Base-by-base conservation (phyloP, 257 asterid species). In the Solanum paucissectum region DNA sequence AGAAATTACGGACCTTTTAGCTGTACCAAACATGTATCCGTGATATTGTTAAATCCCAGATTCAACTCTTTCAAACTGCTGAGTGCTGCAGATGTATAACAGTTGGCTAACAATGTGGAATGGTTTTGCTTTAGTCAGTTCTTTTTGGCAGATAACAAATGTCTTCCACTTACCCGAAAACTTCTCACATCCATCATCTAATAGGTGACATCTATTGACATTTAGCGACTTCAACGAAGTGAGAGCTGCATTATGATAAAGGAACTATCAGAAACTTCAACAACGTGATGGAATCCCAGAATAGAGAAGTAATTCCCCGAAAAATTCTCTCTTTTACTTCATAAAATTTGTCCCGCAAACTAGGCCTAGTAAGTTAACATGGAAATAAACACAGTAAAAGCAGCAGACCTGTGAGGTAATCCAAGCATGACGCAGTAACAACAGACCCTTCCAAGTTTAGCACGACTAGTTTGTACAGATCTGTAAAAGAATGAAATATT, bases 341-440 rank as follows among this genome's bases (percentile, higher is more conserved):
- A 21, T 36, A 37, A 74, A 74, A 21, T 37, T 10, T 36, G 49
- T 74, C 18, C 29, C 2, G 1, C 52, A 37, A 74, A 79, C 38
- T 25, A 79, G 38, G 71, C 46, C 6, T 40, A 44, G 13, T 27
- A 20, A 44, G 32, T 20, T n/a, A 55, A 69, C 71, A 72, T 33
- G 32, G 69, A 18, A 82, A 18, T 32, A 82, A 81, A 38, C 29
- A 46, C 71, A 82, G 36, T 82, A 52, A 82, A 49, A 49, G 62
- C 64, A 86, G 23, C 79, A 86, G 33, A 86, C 88, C 88, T 71
- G 88, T 36, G 68, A 86, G 88, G 82, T 71, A 86, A 71, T 86
- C 83, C 88, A 86, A 86, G 71, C 83, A 86, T 44, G 83, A 37
- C 1, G 88, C 88, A 44, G 84, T 86, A 32, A 86, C 82, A 16